A percentile compares a stretch with the other conserved stretches of the same genome.
Conservation (phyloP, 2,329 filamentous ascomycete species). For the Diaporthe capsici region DNA sequence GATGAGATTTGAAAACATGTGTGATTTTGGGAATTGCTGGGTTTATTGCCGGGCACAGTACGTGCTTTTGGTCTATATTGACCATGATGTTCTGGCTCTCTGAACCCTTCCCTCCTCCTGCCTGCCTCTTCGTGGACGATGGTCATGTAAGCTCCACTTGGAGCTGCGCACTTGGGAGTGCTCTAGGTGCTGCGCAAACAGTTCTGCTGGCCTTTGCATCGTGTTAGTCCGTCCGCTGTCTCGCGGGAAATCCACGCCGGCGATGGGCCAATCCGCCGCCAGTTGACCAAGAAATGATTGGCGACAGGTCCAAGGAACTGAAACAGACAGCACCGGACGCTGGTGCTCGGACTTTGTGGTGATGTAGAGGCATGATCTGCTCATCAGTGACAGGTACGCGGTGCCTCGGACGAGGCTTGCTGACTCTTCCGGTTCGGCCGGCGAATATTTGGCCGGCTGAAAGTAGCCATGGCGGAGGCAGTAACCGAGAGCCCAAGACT, state of each 20-base stretch:
- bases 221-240: not conserved
- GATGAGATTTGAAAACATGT: no score
- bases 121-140: not conserved
- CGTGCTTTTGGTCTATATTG: not conserved
- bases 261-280: no score
- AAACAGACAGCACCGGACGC: not conserved
- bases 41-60: not conserved
- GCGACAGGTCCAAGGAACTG: not conserved
- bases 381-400: not conserved
- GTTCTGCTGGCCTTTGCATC: not conserved
- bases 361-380: not conserved
- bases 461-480: not conserved
- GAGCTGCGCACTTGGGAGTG: not conserved
- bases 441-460: not conserved
- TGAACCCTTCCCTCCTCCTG: not conserved
- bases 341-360: not conserved
- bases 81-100: not conserved
- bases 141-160: not conserved
- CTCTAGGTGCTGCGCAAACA: not conserved
- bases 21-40: not conserved
- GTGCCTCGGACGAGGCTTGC: not conserved
- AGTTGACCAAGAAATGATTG: not conserved
- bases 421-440: not conserved
- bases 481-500: not conserved
- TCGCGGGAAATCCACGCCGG: not conserved